phyloP scores from a whole-genome alignment of 306 rosid genomes.

The Quillaja saponaria region DNA sequence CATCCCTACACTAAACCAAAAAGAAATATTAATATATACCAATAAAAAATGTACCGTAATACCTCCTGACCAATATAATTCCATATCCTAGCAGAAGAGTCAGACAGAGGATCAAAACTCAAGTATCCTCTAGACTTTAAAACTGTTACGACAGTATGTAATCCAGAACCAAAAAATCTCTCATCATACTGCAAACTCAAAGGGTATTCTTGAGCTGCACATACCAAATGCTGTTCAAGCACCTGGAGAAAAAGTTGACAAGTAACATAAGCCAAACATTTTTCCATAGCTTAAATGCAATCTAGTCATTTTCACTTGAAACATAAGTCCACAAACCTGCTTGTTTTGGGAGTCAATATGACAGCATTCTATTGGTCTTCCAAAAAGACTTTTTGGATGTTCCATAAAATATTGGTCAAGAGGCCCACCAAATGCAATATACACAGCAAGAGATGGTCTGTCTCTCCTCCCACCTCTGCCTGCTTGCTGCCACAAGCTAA shows the following conservation, averaged over 20 bases:
- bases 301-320: constrained; percentile 19
- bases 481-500: constrained; percentile 97
- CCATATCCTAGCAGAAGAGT: constrained; percentile 60
- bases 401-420: constrained; percentile 94
- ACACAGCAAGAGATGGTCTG: constrained; percentile 80
- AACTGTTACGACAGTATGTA: constrained; percentile 49
- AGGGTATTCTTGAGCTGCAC: constrained; percentile 86
- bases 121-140: constrained; percentile 65
- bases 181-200: constrained; percentile 65
- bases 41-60: no score
- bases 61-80: constrained; percentile 82
- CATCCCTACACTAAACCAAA: constrained; percentile 33
- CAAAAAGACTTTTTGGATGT: constrained; percentile 79
- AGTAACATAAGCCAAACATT: constrained; percentile 28
- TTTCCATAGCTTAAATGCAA: constrained; percentile 10
- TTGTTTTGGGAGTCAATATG: constrained; percentile 79
- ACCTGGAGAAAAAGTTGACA: constrained; percentile 47
- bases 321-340: constrained; percentile 52
- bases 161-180: constrained; percentile 69
- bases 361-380: constrained; percentile 86
- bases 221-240: constrained; percentile 82
- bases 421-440: constrained; percentile 89
- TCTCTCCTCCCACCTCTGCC: constrained; percentile 96
- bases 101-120: constrained; percentile 48
- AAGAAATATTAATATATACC: no score